Percentiles rank a stretch among this genome's conserved stretches.
Conservation (phyloP, 345 rosid species). For the Gossypium sturtianum region DNA sequence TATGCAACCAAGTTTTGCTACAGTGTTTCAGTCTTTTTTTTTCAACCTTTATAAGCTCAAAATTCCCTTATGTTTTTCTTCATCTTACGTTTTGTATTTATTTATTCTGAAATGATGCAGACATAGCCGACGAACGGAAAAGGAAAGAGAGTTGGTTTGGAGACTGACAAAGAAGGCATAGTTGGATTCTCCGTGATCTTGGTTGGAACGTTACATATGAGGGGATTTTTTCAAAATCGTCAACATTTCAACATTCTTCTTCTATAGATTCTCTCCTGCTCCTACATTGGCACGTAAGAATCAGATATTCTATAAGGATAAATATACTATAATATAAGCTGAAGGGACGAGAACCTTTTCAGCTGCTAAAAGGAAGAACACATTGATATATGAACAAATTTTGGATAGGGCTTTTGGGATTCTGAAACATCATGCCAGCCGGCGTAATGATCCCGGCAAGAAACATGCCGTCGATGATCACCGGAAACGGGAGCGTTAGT, state of each 20-base stretch:
- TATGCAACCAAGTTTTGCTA: not conserved
- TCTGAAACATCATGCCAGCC: slow-evolving; percentile 52
- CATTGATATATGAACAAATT: not conserved
- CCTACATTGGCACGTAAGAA: not conserved
- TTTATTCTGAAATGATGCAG: slow-evolving; percentile 17
- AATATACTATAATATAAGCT: not conserved
- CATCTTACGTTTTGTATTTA: slow-evolving; percentile 4
- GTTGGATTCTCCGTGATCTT: slow-evolving; percentile 3
- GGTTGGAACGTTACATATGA: not conserved
- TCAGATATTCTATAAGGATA: not conserved
- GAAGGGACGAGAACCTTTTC: not conserved
- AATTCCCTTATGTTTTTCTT: not conserved
- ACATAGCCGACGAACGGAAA: not conserved
- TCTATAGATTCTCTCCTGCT: not conserved
- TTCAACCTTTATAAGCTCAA: not conserved
- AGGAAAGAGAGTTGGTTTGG: no score
- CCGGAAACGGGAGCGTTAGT: slow-evolving; percentile 30
- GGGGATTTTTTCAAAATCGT: slow-evolving; percentile 9
- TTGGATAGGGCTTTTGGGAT: slow-evolving; percentile 26
- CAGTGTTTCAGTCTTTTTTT: not conserved
- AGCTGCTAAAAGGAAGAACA: not conserved
- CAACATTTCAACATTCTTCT: slow-evolving; percentile 15
- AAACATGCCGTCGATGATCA: slow-evolving; percentile 46
- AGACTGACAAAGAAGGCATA: not conserved
- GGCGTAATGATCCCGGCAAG: slow-evolving; percentile 62